Conservation (phyloP, 345 rosid genomes). For the Pelargonium nanum region DNA sequence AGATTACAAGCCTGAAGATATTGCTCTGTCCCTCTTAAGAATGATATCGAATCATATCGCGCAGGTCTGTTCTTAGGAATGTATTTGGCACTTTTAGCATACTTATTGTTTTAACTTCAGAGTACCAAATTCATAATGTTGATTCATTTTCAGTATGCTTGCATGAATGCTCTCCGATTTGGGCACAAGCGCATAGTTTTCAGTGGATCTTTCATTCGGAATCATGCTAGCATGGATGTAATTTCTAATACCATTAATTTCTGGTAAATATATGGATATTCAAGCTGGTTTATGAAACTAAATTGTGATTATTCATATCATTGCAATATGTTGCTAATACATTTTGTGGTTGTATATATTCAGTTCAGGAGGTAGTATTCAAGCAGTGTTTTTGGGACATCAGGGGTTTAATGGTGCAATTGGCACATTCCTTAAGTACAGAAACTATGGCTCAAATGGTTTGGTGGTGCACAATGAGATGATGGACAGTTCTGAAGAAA, state of each 20-base stretch:
- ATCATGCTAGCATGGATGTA: conserved; percentile 72
- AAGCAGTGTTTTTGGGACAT: conserved; percentile 72
- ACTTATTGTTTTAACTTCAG: no score
- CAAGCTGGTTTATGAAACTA: no score
- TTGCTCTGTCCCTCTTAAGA: conserved; percentile 61
- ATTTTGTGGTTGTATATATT: no score
- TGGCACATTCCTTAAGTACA: conserved; percentile 61
- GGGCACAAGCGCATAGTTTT: conserved; percentile 71
- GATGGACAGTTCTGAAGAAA: no score
- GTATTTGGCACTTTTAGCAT: no score
- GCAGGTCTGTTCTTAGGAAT: conserved; percentile 39
- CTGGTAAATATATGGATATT: conserved; percentile 62
- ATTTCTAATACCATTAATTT: conserved; percentile 63
- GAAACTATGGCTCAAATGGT: conserved; percentile 20
- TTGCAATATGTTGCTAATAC: no score
- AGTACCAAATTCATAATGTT: not conserved
- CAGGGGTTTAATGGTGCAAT: conserved; percentile 85
- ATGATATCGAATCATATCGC: conserved; percentile 82
- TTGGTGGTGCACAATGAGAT: conserved; percentile 1
- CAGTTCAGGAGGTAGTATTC: conserved; percentile 85
- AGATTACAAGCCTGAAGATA: conserved; percentile 67
- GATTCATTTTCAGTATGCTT: conserved; percentile 38
- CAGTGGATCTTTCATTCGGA: conserved; percentile 70
- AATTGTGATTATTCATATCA: not conserved
- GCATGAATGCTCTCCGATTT: conserved; percentile 71